Base-by-base conservation (phyloP, 805 yeast species). In the Barnettozyma wickerhamii region DNA sequence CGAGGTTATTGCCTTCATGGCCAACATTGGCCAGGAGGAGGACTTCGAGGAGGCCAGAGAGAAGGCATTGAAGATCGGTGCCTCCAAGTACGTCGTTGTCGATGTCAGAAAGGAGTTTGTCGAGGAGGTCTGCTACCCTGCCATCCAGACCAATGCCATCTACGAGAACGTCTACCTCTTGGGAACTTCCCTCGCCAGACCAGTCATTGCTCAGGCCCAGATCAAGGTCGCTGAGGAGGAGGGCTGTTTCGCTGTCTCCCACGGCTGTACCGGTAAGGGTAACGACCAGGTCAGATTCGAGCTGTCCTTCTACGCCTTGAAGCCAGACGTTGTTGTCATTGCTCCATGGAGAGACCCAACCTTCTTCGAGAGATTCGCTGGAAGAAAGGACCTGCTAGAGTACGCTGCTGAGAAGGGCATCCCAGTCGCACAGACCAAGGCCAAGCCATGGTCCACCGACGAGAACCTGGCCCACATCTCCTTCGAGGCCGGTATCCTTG, bases 191-290 rank as follows among this genome's bases (percentile, higher is more conserved):
- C 75, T 93, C 60, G 99, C 99, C 38, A 85, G 99, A 74, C 99
- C 99, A 28, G 96, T 91, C 43, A 93, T 93, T 66, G 96, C 99
- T 42, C 82, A 90, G 71, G 99, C 99, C 38, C 99, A 93, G 72
- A 93, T 93, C 64, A 77, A 84, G 59, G 97, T 88, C 50, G 99
- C 99, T 48, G 95, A 89, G 71, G 77, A 85, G 59, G 95, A 93
- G 68, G 97, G 97, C 51, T 93, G 99, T 76, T 89, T 91, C 58
- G 98, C 98, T 40, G 99, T 93, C 37, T 81, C 96, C 36, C 99
- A 93, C 68, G 99, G 99, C 50, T 93, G 99, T 73, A 93, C 99
- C 53, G 99, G 99, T 72, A 93, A 93, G 74, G 99, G 99, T 72
- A 93, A 93, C 65, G 99, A 93, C 69, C 99, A 93, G 73, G 97